These are phyloP conservation scores for Pterocarpus santalinus DNA, from an alignment of 306 rosid genomes.

Conservation along the genomic window DNA sequence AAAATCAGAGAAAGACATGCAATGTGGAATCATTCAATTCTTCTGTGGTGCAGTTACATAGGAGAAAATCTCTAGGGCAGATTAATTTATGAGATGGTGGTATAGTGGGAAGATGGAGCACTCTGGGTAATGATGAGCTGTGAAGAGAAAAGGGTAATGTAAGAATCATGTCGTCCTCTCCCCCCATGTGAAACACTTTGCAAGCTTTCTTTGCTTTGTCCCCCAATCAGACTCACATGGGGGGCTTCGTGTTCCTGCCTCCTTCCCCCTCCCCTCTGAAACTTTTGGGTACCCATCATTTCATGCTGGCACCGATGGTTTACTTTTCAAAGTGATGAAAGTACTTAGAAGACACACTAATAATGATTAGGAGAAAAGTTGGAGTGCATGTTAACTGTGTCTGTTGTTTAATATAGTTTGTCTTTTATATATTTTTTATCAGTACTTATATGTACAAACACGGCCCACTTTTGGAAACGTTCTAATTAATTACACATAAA, in stretches of 20 bases:
- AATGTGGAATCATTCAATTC: conserved; percentile 41
- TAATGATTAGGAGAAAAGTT: conserved; percentile 69
- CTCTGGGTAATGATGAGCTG: conserved; percentile 75
- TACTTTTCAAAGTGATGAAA: conserved; percentile 36
- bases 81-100: conserved; percentile 44
- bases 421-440: conserved; percentile 11
- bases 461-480: conserved; percentile 40
- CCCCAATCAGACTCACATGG: conserved; percentile 87
- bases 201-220: conserved; percentile 77
- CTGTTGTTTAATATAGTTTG: conserved; percentile 46
- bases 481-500: not conserved
- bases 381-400: conserved; percentile 54
- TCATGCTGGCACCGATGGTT: conserved; percentile 59
- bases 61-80: conserved; percentile 46
- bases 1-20: conserved; percentile 7
- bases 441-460: not conserved
- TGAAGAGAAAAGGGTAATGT: conserved; percentile 52
- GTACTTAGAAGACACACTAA: conserved; percentile 59
- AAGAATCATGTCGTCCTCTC: conserved; percentile 69
- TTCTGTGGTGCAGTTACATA: conserved; percentile 33
- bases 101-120: conserved; percentile 51
- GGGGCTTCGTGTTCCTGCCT: conserved; percentile 52
- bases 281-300: conserved; percentile 57
- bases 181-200: conserved; percentile 87
- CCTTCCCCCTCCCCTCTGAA: conserved; percentile 47